phyloP scores from a whole-genome alignment of 305 asterid species.

The Solanum hybrid region DNA sequence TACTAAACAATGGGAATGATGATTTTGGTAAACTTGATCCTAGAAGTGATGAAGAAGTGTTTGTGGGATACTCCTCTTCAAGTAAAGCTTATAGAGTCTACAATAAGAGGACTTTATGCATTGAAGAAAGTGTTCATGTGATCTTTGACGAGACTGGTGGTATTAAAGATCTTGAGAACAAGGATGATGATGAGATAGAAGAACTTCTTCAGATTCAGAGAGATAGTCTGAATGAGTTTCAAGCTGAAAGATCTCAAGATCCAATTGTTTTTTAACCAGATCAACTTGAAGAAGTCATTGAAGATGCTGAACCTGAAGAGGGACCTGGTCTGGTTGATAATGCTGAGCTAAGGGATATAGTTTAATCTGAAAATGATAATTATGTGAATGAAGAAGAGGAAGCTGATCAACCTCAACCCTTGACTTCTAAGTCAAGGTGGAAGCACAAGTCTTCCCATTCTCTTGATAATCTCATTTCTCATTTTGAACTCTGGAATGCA shows the following conservation, averaged over 20 bases:
- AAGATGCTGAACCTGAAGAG: background rate
- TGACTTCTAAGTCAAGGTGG: background rate
- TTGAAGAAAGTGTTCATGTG: background rate
- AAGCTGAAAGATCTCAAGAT: background rate
- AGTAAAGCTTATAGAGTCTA: background rate
- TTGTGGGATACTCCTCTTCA: background rate
- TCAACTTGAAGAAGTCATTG: background rate
- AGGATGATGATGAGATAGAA: background rate
- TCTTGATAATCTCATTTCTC: background rate
- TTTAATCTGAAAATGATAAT: too few relatives aligned
- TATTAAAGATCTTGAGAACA: background rate
- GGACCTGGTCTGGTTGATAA: background rate
- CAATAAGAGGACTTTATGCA: background rate
- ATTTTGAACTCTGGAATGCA: background rate
- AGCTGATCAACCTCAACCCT: background rate
- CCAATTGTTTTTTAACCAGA: background rate
- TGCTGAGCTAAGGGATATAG: background rate
- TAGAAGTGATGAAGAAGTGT: background rate
- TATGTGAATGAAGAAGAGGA: background rate
- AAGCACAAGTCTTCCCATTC: background rate
- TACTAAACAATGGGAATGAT: background rate
- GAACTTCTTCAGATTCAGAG: background rate
- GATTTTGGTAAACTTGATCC: background rate
- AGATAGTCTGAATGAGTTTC: background rate
- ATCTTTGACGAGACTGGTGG: background rate